Evolutionary conservation across 768 basidiomycete species (phyloP).

Genomic region (Obba rivulosa): DNA sequence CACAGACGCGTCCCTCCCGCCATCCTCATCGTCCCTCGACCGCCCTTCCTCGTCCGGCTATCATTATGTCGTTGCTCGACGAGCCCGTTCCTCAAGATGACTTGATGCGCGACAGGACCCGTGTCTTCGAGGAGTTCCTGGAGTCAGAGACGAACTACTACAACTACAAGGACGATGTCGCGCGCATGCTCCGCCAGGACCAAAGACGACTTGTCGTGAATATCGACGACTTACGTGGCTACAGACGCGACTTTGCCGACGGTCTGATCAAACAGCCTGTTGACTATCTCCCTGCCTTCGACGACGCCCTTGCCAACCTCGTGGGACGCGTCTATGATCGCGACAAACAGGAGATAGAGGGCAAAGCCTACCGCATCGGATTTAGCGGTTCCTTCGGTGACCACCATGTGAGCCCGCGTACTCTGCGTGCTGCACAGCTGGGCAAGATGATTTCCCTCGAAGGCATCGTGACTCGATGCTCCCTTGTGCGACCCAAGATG

Average conservation of each 20-base stretch:
- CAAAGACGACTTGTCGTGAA: constrained; percentile 89
- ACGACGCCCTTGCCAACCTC: constrained; percentile 72
- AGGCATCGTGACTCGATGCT: constrained; percentile 97
- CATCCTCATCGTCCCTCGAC: constrained; percentile 2
- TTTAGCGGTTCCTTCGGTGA: constrained; percentile 97
- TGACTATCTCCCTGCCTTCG: constrained; percentile 84
- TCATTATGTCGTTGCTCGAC: constrained; percentile 32
- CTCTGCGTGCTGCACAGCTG: constrained; percentile 81
- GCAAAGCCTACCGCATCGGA: constrained; percentile 81
- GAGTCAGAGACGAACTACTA: constrained; percentile 58
- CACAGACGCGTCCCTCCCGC: constrained; percentile 19
- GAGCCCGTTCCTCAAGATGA: constrained; percentile 66
- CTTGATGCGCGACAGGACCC: constrained; percentile 69
- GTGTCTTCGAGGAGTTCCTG: constrained; percentile 81
- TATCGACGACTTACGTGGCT: constrained; percentile 91
- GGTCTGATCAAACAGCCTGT: constrained; percentile 70
- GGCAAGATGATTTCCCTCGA: constrained; percentile 97
- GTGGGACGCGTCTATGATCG: constrained; percentile 70
- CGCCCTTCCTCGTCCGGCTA: neutral
- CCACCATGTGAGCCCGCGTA: constrained; percentile 94
- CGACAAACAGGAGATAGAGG: constrained; percentile 76
- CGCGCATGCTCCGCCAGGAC: constrained; percentile 74
- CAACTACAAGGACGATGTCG: constrained; percentile 84
- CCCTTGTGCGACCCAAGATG: constrained; percentile 98
- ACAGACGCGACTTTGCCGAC: constrained; percentile 80